Evolutionary conservation across 345 rosid genomes (phyloP).

Genomic region (Salix dunnii): DNA sequence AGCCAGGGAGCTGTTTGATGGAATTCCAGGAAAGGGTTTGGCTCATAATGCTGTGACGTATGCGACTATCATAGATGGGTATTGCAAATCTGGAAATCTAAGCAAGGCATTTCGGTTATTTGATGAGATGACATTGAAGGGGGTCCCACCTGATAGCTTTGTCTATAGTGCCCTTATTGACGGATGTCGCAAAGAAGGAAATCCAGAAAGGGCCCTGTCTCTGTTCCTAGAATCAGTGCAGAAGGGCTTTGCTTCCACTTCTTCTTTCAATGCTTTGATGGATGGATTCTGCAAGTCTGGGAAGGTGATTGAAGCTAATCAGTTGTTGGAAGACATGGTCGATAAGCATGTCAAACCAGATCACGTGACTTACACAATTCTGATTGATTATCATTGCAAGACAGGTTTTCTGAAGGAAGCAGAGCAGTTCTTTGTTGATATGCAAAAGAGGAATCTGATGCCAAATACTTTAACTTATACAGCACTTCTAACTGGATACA

Average conservation of each 20-base stretch:
- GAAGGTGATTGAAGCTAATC: constrained; percentile 31
- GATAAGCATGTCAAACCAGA: constrained; percentile 44
- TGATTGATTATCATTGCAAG: constrained; percentile 66
- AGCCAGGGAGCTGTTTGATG: constrained; percentile 58
- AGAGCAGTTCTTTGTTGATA: constrained; percentile 46
- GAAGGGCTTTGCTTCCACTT: constrained; percentile 45
- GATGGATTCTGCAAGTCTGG: constrained; percentile 59
- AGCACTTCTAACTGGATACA: constrained; percentile 55
- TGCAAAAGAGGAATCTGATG: constrained; percentile 47
- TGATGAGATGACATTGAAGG: constrained; percentile 55
- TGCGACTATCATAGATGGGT: constrained; percentile 64
- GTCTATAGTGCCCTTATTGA: constrained; percentile 54
- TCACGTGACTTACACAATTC: constrained; percentile 60
- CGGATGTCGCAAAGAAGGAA: constrained; percentile 69
- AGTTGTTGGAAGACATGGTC: constrained; percentile 43
- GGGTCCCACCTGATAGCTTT: constrained; percentile 58
- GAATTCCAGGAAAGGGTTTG: constrained; percentile 53
- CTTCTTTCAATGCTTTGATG: constrained; percentile 60
- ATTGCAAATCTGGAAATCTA: constrained; percentile 64
- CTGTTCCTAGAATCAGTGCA: constrained; percentile 46
- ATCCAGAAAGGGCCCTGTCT: constrained; percentile 50
- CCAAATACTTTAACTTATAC: constrained; percentile 58
- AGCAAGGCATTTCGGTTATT: constrained; percentile 52
- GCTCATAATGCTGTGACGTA: constrained; percentile 53
- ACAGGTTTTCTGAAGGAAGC: constrained; percentile 54